These are phyloP conservation scores for Syzygium jambos DNA, from an alignment of 345 rosid species.

Conservation along the genomic window DNA sequence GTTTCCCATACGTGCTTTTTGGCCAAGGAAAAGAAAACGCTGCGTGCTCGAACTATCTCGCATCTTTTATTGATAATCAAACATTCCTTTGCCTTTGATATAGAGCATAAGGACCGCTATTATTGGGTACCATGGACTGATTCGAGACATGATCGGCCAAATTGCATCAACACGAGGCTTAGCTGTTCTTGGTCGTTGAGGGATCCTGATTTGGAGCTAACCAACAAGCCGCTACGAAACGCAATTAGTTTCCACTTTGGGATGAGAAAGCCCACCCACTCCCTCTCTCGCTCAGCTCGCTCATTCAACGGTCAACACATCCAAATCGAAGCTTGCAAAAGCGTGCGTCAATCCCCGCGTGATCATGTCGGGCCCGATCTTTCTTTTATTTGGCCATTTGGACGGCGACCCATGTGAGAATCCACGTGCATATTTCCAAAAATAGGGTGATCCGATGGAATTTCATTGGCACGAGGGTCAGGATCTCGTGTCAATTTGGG, in stretches of 20 bases:
- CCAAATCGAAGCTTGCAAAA: background rate
- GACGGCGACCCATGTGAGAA: slow-evolving; percentile 24
- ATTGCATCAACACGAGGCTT: background rate
- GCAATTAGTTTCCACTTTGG: slow-evolving; percentile 4
- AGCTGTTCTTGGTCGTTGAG: background rate
- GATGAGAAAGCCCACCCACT: background rate
- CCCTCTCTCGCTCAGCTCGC: background rate
- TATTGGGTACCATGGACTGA: background rate
- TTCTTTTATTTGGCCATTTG: background rate
- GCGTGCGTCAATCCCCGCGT: slow-evolving; percentile 1
- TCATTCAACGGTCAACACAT: background rate
- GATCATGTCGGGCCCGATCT: slow-evolving; percentile 1
- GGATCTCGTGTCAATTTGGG: background rate
- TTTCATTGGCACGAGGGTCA: background rate
- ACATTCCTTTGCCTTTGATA: background rate
- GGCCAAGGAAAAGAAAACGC: background rate
- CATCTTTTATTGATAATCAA: background rate
- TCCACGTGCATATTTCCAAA: slow-evolving; percentile 15
- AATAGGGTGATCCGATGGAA: background rate
- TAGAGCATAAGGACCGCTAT: background rate
- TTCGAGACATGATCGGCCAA: background rate
- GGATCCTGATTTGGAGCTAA: slow-evolving; percentile 27
- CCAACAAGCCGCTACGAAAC: slow-evolving; percentile 30
- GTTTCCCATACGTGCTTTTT: background rate
- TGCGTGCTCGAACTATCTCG: background rate